These are phyloP conservation scores for Ilex paraguariensis DNA, from an alignment of 305 asterid genomes.

Conservation along the genomic window DNA sequence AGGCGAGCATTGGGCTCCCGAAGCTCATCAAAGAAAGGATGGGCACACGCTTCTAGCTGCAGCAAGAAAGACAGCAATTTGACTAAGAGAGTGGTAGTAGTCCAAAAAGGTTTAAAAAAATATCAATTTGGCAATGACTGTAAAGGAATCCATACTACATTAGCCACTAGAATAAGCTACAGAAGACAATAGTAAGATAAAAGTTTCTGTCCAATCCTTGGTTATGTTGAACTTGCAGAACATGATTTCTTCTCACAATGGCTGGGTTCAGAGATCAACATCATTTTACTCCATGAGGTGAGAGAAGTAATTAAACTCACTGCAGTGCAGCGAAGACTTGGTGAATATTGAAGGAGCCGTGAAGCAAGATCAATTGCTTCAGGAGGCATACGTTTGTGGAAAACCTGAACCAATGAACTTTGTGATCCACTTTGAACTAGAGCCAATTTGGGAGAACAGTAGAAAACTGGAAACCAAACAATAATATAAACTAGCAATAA, in stretches of 20 bases:
- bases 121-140: background rate
- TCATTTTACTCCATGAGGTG: background rate
- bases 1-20: slow-evolving; percentile 85
- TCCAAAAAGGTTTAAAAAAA: background rate
- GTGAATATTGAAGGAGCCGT: slow-evolving; percentile 90
- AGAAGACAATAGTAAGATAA: background rate
- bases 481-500: background rate
- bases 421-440: slow-evolving; percentile 13
- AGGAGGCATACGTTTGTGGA: slow-evolving; percentile 96
- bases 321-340: slow-evolving; percentile 94
- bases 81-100: slow-evolving; percentile 1
- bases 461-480: background rate
- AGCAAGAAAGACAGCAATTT: slow-evolving; percentile 11
- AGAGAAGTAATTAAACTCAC: slow-evolving; percentile 35
- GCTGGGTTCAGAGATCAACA: no score
- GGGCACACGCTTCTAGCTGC: slow-evolving; percentile 97
- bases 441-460: background rate
- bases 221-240: background rate
- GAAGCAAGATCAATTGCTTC: slow-evolving; percentile 98
- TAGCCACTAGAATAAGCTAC: background rate
- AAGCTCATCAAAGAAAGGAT: slow-evolving; percentile 97
- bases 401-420: slow-evolving; percentile 48
- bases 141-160: background rate
- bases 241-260: background rate
- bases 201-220: background rate